phyloP scores from a whole-genome alignment of 768 basidiomycete genomes.

The Russula ochroleuca region DNA sequence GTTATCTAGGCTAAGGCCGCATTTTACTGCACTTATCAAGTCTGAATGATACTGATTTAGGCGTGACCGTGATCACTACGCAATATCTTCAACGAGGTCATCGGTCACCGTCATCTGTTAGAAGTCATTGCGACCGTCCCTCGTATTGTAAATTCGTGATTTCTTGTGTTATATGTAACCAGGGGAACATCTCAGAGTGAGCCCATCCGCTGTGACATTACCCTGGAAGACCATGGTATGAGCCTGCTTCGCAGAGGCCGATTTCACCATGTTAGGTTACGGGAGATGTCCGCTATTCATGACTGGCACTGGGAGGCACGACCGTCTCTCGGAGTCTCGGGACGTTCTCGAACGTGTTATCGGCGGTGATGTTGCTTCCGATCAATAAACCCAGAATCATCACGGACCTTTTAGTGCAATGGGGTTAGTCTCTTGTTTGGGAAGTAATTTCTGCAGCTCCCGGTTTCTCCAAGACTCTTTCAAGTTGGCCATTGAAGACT shows the following conservation, averaged over 20 bases:
- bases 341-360: constrained; percentile 19
- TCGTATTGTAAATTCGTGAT: neutral
- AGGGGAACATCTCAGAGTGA: constrained; percentile 17
- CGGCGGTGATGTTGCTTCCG: constrained; percentile 13
- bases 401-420: constrained; percentile 15
- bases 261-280: constrained; percentile 13
- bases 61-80: constrained; percentile 3
- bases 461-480: neutral
- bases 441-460: neutral
- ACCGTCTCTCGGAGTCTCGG: constrained; percentile 13
- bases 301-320: neutral
- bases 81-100: constrained; percentile 4
- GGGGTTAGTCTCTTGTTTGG: neutral
- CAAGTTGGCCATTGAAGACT: constrained; percentile 16
- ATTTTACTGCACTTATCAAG: no score
- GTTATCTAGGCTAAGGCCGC: no score
- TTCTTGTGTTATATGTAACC: neutral
- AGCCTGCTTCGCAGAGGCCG: neutral
- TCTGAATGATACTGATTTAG: no score
- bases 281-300: constrained; percentile 10
- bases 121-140: no score
- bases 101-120: no score
- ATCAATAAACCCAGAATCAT: constrained; percentile 13
- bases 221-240: neutral
- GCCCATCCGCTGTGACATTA: no score